Evolutionary conservation across 1,284 basidiomycete species (phyloP).

Genomic region (Trichosporon inkin): DNA sequence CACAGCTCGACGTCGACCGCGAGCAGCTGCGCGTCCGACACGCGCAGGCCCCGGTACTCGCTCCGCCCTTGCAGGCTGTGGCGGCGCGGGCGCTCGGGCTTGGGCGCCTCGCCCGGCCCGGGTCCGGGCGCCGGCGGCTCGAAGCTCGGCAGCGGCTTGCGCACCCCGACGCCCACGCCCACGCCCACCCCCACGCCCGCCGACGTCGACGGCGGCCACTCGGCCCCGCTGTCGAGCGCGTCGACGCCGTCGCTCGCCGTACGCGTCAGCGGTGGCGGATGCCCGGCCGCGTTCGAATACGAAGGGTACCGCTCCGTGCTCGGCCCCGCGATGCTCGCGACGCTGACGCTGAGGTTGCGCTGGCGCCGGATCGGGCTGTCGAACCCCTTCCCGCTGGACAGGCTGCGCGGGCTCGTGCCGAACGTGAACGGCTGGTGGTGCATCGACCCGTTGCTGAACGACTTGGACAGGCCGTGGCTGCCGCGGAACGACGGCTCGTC

Average conservation of each 20-base stretch:
- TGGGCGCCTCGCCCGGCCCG: not conserved
- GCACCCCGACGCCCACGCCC: no score
- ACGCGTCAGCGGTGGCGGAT: slow-evolving; percentile 25
- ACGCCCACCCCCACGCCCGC: no score
- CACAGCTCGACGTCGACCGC: slow-evolving; percentile 43
- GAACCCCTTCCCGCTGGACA: not conserved
- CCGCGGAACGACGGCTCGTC: slow-evolving; percentile 10
- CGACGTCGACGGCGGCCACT: slow-evolving; percentile 28
- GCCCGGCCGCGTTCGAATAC: not conserved
- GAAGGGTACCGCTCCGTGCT: not conserved
- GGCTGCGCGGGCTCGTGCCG: not conserved
- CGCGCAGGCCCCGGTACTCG: slow-evolving; percentile 14
- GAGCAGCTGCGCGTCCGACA: slow-evolving; percentile 25
- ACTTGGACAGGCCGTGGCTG: not conserved
- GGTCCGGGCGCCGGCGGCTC: no score
- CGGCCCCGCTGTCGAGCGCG: slow-evolving; percentile 30
- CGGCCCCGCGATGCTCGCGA: not conserved
- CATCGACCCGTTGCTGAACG: not conserved
- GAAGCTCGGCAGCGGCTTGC: not conserved
- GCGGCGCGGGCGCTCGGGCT: slow-evolving; percentile 5
- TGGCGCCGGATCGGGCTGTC: slow-evolving; percentile 2
- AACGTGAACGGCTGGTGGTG: not conserved
- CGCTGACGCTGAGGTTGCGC: not conserved
- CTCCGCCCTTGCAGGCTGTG: slow-evolving; percentile 26
- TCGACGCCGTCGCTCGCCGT: slow-evolving; percentile 43